Evolutionary conservation across 768 basidiomycete genomes (phyloP).

Genomic region (Tremella mesenterica): DNA sequence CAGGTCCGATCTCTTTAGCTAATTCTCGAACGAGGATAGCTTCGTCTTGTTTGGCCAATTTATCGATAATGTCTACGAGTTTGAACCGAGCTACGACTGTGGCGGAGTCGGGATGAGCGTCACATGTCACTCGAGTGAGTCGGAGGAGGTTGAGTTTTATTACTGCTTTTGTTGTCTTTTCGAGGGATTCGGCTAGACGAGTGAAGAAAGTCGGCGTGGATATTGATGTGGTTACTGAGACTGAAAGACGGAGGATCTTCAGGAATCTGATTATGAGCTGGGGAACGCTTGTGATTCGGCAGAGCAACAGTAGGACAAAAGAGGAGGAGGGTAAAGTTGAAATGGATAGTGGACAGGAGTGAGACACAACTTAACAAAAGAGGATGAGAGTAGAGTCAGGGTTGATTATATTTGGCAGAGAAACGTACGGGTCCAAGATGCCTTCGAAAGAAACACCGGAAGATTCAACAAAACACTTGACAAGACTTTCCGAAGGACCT

Average conservation of each 20-base stretch:
- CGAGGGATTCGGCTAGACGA: constrained; percentile 73
- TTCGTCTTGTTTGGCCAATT: constrained; percentile 72
- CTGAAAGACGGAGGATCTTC: constrained; percentile 79
- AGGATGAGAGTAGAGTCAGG: too few relatives aligned
- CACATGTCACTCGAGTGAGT: constrained; percentile 74
- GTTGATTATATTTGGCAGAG: neutral
- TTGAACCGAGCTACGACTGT: constrained; percentile 75
- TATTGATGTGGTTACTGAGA: constrained; percentile 62
- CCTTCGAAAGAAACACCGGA: constrained; percentile 38
- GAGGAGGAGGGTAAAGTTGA: too few relatives aligned
- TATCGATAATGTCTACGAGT: constrained; percentile 67
- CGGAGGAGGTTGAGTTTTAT: constrained; percentile 83
- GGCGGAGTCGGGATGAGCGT: constrained; percentile 76
- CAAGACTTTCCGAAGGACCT: constrained; percentile 73
- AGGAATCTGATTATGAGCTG: constrained; percentile 49
- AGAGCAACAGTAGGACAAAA: too few relatives aligned
- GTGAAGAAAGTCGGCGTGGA: constrained; percentile 77
- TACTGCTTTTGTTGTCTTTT: constrained; percentile 65
- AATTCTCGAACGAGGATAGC: constrained; percentile 79
- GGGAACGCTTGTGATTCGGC: too few relatives aligned
- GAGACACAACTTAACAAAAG: too few relatives aligned
- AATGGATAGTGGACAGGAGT: neutral
- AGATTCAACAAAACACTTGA: constrained; percentile 57
- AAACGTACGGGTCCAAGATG: constrained; percentile 41
- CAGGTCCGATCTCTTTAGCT: constrained; percentile 40